These are phyloP conservation scores for Zizania latifolia DNA, from an alignment of 176 grass and related monocot species.

Conservation along the genomic window DNA sequence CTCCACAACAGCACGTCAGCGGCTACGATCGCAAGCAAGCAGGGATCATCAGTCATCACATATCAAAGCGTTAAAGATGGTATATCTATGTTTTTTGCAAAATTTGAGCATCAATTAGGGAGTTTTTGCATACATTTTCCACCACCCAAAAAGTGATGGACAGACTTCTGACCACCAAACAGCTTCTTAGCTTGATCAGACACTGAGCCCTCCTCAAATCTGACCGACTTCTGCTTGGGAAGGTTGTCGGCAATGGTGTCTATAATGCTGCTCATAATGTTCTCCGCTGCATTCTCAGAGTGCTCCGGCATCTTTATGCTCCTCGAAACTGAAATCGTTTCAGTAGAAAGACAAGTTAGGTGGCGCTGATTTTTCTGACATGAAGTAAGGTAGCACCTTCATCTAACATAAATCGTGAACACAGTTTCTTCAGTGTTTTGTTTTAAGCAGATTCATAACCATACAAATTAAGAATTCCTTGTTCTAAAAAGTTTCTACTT, in stretches of 20 bases:
- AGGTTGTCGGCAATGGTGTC: constrained; percentile 53
- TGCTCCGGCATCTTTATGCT: constrained; percentile 38
- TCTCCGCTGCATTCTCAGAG: constrained; percentile 33
- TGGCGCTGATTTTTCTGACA: no score
- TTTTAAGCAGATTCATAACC: not conserved
- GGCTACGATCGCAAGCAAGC: constrained; percentile 25
- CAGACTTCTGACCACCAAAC: constrained; percentile 37
- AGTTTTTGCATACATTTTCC: constrained; percentile 45
- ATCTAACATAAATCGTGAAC: not conserved
- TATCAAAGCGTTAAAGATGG: not conserved
- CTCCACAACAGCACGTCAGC: constrained; percentile 88
- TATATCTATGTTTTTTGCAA: not conserved
- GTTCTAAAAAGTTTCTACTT: no score
- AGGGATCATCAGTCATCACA: not conserved
- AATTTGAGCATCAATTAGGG: not conserved
- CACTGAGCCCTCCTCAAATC: constrained; percentile 37
- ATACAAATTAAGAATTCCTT: not conserved
- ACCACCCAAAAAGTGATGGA: constrained; percentile 66
- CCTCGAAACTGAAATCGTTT: not conserved
- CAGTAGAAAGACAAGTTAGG: not conserved
- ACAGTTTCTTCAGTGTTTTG: not conserved
- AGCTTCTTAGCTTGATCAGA: constrained; percentile 47
- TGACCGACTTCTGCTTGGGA: constrained; percentile 42
- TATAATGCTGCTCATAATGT: constrained; percentile 51
- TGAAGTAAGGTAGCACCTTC: not conserved